Conservation (phyloP, 768 basidiomycete species). For the Sporobolomyces pararoseus region DNA sequence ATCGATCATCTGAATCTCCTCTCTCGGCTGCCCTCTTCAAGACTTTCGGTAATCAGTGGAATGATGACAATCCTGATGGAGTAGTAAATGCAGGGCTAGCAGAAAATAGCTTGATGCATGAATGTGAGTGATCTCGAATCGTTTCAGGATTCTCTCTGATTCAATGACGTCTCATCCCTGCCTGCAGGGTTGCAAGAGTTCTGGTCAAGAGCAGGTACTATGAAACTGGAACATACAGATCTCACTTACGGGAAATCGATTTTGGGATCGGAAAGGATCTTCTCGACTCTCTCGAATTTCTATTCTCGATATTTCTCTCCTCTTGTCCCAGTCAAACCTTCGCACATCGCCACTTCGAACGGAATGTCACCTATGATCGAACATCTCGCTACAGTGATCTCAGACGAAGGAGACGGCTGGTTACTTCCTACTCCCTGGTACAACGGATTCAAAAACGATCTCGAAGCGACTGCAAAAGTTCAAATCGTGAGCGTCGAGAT, state of each 20-base stretch:
- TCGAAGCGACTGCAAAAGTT: slow-evolving; percentile 17
- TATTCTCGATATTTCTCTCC: slow-evolving; percentile 16
- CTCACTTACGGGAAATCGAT: slow-evolving; percentile 29
- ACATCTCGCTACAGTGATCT: slow-evolving; percentile 17
- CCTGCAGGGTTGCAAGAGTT: slow-evolving; percentile 14
- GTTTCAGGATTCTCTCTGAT: too few species aligned
- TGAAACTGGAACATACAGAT: slow-evolving; percentile 13
- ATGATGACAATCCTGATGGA: slow-evolving; percentile 16
- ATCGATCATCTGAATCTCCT: background rate
- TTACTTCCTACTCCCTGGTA: slow-evolving; percentile 23
- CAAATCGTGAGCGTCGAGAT: slow-evolving; percentile 16
- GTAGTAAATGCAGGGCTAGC: slow-evolving; percentile 36
- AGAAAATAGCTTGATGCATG: slow-evolving; percentile 31
- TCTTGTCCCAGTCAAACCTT: slow-evolving; percentile 1
- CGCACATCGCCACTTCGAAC: slow-evolving; percentile 27
- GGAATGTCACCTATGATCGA: slow-evolving; percentile 25
- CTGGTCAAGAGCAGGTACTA: background rate
- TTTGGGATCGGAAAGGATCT: slow-evolving; percentile 6
- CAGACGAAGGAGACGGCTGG: slow-evolving; percentile 24
- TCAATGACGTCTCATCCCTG: too few species aligned
- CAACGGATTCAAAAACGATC: slow-evolving; percentile 24
- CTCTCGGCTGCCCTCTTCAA: slow-evolving; percentile 12
- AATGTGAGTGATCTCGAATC: too few species aligned
- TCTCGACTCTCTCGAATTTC: slow-evolving; percentile 20
- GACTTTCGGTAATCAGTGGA: slow-evolving; percentile 21